Conservation (phyloP, 192 early-diverging fungal genomes). For the Anaeromyces robustus region DNA sequence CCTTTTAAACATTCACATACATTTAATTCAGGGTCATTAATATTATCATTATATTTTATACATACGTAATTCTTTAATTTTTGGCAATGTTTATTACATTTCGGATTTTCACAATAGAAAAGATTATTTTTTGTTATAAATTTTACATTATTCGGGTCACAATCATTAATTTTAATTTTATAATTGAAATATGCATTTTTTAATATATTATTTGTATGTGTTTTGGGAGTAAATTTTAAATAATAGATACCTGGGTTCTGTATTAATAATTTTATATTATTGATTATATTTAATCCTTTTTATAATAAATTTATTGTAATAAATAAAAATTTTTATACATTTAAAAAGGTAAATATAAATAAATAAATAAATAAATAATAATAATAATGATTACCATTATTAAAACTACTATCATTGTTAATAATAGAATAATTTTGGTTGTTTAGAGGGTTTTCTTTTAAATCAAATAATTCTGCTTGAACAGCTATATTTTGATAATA, state of each 20-base stretch:
- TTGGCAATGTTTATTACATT: background rate
- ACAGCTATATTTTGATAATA: background rate
- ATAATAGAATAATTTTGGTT: background rate
- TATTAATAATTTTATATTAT: too few species aligned
- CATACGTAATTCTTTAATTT: too few species aligned
- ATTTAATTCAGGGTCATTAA: too few species aligned
- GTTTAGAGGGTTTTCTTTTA: background rate
- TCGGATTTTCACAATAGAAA: background rate
- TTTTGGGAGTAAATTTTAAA: background rate
- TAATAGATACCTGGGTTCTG: background rate
- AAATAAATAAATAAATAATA: too few species aligned
- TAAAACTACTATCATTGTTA: background rate
- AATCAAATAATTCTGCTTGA: background rate
- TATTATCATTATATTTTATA: too few species aligned
- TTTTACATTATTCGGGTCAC: background rate
- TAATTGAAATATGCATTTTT: background rate
- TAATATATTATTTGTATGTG: background rate
- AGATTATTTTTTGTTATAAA: background rate
- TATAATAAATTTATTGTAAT: too few species aligned
- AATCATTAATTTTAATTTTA: background rate
- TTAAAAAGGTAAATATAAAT: too few species aligned
- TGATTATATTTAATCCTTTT: too few species aligned
- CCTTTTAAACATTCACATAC: too few species aligned
- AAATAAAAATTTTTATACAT: too few species aligned
- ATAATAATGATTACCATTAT: background rate